Conservation (phyloP, 305 asterid species). For the Fraxinus greggii region DNA sequence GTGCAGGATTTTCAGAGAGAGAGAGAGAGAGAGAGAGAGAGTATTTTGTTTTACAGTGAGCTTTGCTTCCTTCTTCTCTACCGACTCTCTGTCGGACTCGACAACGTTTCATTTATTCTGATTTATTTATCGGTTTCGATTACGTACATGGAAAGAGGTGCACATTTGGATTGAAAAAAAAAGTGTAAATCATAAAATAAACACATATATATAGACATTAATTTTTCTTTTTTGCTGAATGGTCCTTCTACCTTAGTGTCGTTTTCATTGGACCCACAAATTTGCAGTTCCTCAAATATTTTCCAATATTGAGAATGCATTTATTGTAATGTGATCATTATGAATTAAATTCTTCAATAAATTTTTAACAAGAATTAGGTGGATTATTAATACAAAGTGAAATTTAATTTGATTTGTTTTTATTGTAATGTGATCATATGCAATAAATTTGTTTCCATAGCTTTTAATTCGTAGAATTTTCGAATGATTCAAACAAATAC, state of each 20-base stretch:
- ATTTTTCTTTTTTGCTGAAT: slow-evolving; percentile 2
- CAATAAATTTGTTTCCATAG: not conserved
- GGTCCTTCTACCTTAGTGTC: slow-evolving; percentile 9
- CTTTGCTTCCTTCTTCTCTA: slow-evolving; percentile 21
- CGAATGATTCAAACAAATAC: not conserved
- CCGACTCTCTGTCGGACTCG: slow-evolving; percentile 43
- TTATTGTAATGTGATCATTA: not conserved
- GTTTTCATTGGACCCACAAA: not conserved
- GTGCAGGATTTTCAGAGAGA: slow-evolving; percentile 20
- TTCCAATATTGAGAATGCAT: not conserved
- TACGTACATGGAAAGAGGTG: slow-evolving; percentile 24
- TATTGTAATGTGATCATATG: not conserved
- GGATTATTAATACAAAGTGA: not conserved
- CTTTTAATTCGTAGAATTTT: not conserved
- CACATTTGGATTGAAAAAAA: not conserved
- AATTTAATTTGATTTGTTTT: not conserved
- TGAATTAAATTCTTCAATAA: not conserved
- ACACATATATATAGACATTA: slow-evolving; percentile 1
- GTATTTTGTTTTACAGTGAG: not conserved
- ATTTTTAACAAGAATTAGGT: not conserved
- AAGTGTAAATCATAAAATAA: not conserved
- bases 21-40: not conserved
- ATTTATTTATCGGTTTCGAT: slow-evolving; percentile 50
- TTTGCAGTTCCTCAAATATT: not conserved
- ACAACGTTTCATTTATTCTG: slow-evolving; percentile 48